Evolutionary conservation across 345 rosid species (phyloP).

Genomic region (Boechera stricta): DNA sequence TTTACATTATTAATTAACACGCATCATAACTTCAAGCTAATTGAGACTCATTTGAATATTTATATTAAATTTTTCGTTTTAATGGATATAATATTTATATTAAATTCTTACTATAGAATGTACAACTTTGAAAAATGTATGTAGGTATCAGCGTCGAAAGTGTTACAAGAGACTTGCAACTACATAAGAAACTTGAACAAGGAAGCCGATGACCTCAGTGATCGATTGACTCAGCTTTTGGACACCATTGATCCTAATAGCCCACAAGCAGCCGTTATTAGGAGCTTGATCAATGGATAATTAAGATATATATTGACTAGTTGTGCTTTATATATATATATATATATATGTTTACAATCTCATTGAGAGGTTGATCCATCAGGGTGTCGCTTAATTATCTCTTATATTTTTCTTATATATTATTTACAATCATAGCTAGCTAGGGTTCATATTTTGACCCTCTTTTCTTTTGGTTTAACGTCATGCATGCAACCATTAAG

Average conservation of each 20-base stretch:
- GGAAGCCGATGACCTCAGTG: conserved; percentile 91
- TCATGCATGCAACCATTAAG: conserved; percentile 32
- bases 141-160: conserved; percentile 90
- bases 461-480: conserved; percentile 32
- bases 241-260: conserved; percentile 83
- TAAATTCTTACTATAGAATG: conserved; percentile 5
- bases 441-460: conserved; percentile 40
- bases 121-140: not conserved
- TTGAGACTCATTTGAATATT: not conserved
- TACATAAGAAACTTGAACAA: conserved; percentile 84
- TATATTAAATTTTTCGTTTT: not conserved
- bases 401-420: conserved; percentile 25
- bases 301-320: conserved; percentile 10
- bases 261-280: conserved; percentile 89
- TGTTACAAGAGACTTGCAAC: conserved; percentile 95
- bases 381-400: conserved; percentile 28
- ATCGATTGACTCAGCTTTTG: conserved; percentile 82
- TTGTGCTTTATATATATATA: conserved; percentile 19
- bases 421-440: conserved; percentile 15
- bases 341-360: conserved; percentile 16
- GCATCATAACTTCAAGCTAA: conserved; percentile 3
- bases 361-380: conserved; percentile 32
- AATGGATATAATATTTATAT: not conserved
- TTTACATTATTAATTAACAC: not conserved
- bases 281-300: conserved; percentile 79